These are phyloP conservation scores for Symmetrospora coprosmae DNA, from an alignment of 768 basidiomycete genomes.

Conservation along the genomic window DNA sequence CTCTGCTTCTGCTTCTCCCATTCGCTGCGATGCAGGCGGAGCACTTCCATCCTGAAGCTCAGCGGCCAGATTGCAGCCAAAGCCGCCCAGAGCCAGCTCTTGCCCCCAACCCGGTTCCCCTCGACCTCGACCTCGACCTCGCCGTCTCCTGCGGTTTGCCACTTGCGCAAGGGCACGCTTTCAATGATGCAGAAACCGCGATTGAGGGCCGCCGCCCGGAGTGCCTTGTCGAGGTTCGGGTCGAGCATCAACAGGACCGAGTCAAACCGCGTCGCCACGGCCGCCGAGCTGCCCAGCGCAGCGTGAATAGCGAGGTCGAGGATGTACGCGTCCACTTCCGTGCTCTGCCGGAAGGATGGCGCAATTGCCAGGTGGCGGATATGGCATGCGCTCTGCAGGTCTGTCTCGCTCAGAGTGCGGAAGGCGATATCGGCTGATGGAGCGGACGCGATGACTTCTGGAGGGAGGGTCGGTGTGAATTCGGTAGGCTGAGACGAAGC, in stretches of 20 bases:
- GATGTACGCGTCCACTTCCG: background rate
- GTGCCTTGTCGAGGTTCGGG: background rate
- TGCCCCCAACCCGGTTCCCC: background rate
- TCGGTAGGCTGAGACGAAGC: background rate
- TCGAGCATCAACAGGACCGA: background rate
- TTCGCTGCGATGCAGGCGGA: background rate
- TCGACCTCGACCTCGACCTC: no score
- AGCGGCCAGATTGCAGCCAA: background rate
- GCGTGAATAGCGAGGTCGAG: background rate
- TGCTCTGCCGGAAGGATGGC: background rate
- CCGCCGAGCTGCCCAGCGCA: background rate
- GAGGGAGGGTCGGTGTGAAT: background rate
- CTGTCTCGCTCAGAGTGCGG: background rate
- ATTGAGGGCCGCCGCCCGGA: background rate
- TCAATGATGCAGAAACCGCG: slow-evolving; percentile 1
- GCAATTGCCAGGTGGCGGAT: background rate
- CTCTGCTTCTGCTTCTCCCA: background rate
- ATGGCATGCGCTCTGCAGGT: background rate
- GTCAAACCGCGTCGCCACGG: background rate
- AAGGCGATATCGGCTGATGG: background rate
- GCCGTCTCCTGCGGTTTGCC: no score
- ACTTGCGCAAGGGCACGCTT: background rate
- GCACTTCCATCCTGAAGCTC: background rate
- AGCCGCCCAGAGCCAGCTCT: background rate
- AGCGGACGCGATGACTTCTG: background rate